These are phyloP conservation scores for Salix udensis DNA, from an alignment of 345 rosid genomes.

Conservation along the genomic window DNA sequence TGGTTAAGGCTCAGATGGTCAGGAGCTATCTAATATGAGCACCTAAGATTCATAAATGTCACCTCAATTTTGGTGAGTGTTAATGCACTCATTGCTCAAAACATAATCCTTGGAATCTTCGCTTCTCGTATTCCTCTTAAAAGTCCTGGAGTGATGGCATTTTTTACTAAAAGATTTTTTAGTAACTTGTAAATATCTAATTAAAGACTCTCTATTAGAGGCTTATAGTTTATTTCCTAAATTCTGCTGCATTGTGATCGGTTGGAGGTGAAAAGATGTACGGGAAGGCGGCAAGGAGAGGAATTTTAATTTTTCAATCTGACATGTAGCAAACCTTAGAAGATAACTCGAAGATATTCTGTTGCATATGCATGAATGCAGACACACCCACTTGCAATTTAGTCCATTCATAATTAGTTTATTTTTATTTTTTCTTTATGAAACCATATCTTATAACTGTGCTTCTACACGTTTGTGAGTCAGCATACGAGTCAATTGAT, in stretches of 20 bases:
- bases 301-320: slow-evolving; percentile 81
- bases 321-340: slow-evolving; percentile 89
- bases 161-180: background rate
- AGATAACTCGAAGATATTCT: slow-evolving; percentile 49
- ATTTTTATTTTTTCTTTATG: background rate
- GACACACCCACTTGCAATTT: background rate
- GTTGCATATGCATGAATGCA: slow-evolving; percentile 1
- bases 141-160: background rate
- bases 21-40: background rate
- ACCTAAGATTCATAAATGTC: background rate
- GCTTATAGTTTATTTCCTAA: background rate
- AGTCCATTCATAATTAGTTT: background rate
- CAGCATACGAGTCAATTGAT: background rate
- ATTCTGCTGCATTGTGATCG: slow-evolving; percentile 27
- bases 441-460: background rate
- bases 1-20: background rate
- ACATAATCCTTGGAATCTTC: background rate
- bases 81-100: background rate
- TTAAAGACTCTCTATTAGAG: background rate
- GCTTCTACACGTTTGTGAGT: background rate
- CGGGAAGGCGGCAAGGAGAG: slow-evolving; percentile 84
- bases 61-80: background rate
- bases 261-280: slow-evolving; percentile 97
- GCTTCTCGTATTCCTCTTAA: background rate
- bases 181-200: background rate